Evolutionary conservation across 192 early-diverging fungal genomes (phyloP).

Genomic region (Phlyctochytrium arcticum): DNA sequence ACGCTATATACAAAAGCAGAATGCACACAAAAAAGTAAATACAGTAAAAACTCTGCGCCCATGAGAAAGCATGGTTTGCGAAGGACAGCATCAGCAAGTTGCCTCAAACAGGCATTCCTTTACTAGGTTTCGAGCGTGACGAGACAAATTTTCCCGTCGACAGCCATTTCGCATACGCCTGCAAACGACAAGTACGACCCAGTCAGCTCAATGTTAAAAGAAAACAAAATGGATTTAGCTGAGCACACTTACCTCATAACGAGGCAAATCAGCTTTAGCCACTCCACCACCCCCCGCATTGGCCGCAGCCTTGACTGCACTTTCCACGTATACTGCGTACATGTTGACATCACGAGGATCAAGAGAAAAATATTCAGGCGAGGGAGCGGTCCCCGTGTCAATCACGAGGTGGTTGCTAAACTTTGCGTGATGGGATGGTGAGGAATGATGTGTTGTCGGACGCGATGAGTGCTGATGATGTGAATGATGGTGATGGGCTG

Average conservation of each 20-base stretch:
- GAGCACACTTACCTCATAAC: constrained; percentile 21
- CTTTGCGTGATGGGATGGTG: no score
- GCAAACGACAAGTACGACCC: not conserved
- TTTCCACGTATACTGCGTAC: constrained; percentile 27
- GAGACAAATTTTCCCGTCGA: constrained; percentile 33
- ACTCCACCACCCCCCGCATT: constrained; percentile 12
- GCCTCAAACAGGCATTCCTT: no score
- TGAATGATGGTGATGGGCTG: not conserved
- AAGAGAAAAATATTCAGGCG: not conserved
- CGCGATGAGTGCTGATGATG: not conserved
- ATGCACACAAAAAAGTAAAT: no score
- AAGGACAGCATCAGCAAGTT: no score
- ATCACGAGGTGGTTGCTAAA: no score
- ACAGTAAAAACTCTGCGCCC: no score
- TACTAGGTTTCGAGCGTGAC: constrained; percentile 3
- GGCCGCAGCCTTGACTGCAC: not conserved
- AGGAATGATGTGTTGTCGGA: no score
- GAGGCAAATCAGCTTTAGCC: constrained; percentile 16
- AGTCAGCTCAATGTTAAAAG: not conserved
- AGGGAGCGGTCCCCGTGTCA: not conserved
- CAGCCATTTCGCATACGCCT: constrained; percentile 41
- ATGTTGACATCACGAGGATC: constrained; percentile 28
- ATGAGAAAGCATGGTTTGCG: no score
- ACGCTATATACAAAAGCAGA: no score
- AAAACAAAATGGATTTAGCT: not conserved